Evolutionary conservation across 768 basidiomycete genomes (phyloP).

Genomic region (Lactarius vividus): DNA sequence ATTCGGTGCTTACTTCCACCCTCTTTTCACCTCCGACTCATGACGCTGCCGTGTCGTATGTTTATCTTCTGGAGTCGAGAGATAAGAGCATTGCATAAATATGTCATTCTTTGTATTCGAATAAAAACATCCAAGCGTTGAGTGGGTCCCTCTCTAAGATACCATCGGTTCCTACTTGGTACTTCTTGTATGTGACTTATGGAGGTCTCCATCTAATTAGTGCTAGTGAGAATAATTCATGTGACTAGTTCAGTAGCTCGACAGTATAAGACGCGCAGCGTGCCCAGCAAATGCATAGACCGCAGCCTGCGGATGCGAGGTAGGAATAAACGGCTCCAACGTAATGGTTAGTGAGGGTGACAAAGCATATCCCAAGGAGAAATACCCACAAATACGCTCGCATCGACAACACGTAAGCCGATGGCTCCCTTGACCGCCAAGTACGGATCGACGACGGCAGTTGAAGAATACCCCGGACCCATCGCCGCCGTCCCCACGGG

Average conservation of each 20-base stretch:
- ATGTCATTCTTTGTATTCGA: background rate
- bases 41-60: background rate
- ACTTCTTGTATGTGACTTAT: no score
- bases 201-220: no score
- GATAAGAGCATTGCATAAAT: background rate
- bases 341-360: background rate
- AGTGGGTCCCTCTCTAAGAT: no score
- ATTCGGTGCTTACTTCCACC: background rate
- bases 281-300: slow-evolving; percentile 1
- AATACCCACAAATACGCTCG: slow-evolving; percentile 28
- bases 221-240: background rate
- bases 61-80: background rate
- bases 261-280: background rate
- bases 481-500: slow-evolving; percentile 28
- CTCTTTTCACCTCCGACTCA: background rate
- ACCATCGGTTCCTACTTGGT: no score
- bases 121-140: background rate
- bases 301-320: slow-evolving; percentile 5
- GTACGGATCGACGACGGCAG: slow-evolving; percentile 31
- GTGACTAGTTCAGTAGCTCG: background rate
- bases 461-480: slow-evolving; percentile 3
- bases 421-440: slow-evolving; percentile 38
- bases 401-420: slow-evolving; percentile 43
- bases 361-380: background rate
- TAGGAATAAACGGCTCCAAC: slow-evolving; percentile 1